Percentiles rank a stretch among this genome's conserved stretches.
phyloP scores from a whole-genome alignment of 495 filamentous ascomycete genomes.

The Penicillium soppii region DNA sequence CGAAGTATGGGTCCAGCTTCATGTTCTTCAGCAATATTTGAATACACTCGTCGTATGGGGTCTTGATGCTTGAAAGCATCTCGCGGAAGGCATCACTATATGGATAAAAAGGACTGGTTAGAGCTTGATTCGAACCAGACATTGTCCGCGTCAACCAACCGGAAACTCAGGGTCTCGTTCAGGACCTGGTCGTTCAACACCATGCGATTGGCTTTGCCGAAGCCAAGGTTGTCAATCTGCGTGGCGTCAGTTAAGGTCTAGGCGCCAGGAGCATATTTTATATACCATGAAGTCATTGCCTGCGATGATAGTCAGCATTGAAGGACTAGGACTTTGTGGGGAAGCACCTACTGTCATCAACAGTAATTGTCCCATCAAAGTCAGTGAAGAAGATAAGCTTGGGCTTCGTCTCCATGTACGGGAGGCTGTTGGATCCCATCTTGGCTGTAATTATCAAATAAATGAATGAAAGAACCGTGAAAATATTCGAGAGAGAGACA shows the following conservation, averaged over 20 bases:
- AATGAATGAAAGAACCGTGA: constrained; percentile 8
- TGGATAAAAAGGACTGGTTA: not conserved
- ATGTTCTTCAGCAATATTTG: constrained; percentile 74
- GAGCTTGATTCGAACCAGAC: not conserved
- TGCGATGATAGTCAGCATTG: constrained; percentile 29
- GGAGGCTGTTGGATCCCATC: constrained; percentile 41
- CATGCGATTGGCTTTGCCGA: constrained; percentile 62
- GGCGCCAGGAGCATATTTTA: not conserved
- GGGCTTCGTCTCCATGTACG: constrained; percentile 61
- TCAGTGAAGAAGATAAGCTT: constrained; percentile 97
- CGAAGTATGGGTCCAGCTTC: constrained; percentile 82
- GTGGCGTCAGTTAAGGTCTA: constrained; percentile 10
- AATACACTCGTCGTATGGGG: constrained; percentile 78
- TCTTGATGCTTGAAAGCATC: constrained; percentile 81
- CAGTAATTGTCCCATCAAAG: constrained; percentile 94
- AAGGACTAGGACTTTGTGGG: not conserved
- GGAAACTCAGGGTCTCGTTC: constrained; percentile 64
- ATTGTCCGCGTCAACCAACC: constrained; percentile 40
- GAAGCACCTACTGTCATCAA: constrained; percentile 67
- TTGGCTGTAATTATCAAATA: constrained; percentile 1
- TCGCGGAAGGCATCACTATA: constrained; percentile 73
- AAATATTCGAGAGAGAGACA: not conserved
- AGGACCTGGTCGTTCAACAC: constrained; percentile 72
- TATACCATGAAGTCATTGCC: constrained; percentile 85
- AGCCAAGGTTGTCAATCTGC: constrained; percentile 88